Evolutionary conservation across 1,284 basidiomycete species (phyloP).

Genomic region (Rugosomyces carneus): DNA sequence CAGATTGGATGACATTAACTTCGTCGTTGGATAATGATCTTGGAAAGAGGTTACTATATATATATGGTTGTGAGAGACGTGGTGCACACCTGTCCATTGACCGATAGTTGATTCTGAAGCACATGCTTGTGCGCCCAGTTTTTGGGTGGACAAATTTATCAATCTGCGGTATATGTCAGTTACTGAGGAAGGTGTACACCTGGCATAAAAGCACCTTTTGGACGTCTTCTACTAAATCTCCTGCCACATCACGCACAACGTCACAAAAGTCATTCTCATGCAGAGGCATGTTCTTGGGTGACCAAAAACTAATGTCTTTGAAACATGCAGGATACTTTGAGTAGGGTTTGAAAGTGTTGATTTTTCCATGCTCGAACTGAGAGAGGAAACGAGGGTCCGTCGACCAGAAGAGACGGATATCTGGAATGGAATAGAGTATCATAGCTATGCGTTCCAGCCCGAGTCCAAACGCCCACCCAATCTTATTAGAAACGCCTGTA

Average conservation of each 20-base stretch:
- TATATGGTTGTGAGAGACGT: background rate
- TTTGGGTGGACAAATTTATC: slow-evolving; percentile 93
- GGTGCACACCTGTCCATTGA: slow-evolving; percentile 85
- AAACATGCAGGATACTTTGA: slow-evolving; percentile 86
- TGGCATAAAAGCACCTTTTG: slow-evolving; percentile 53
- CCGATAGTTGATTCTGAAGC: slow-evolving; percentile 91
- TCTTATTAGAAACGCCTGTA: slow-evolving; percentile 73
- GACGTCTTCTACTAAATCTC: slow-evolving; percentile 90
- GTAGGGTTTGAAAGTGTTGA: slow-evolving; percentile 81
- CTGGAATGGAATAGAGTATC: slow-evolving; percentile 95
- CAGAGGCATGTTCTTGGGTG: slow-evolving; percentile 46
- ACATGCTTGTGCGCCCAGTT: slow-evolving; percentile 73
- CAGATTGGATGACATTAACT: slow-evolving; percentile 71
- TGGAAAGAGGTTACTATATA: slow-evolving; percentile 5
- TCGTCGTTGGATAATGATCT: slow-evolving; percentile 90
- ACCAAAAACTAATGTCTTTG: slow-evolving; percentile 93
- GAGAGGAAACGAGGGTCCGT: slow-evolving; percentile 80
- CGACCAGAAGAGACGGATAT: slow-evolving; percentile 99
- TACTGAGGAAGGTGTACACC: background rate
- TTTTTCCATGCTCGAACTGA: slow-evolving; percentile 78
- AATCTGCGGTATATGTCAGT: slow-evolving; percentile 48
- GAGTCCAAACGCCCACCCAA: slow-evolving; percentile 98
- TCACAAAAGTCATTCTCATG: slow-evolving; percentile 99
- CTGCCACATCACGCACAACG: slow-evolving; percentile 86
- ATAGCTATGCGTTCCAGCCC: slow-evolving; percentile 98